Evolutionary conservation across 2,329 filamentous ascomycete species (phyloP).

Genomic region (Alternaria hordeiaustralica): DNA sequence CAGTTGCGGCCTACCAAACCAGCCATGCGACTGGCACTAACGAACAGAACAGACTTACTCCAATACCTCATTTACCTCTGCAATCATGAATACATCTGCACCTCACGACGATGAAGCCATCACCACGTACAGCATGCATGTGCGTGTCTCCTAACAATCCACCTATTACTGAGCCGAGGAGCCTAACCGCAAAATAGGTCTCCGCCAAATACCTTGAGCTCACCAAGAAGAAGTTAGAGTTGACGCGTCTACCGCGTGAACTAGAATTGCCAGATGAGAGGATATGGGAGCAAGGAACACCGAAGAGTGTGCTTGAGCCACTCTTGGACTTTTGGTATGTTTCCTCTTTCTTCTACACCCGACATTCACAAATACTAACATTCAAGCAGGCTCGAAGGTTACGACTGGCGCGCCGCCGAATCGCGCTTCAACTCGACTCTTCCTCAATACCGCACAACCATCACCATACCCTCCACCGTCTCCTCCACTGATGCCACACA

Average conservation of each 20-base stretch:
- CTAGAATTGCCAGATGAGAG: constrained; percentile 55
- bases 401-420: constrained; percentile 69
- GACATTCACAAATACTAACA: background rate
- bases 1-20: background rate
- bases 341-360: background rate
- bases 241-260: constrained; percentile 70
- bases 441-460: constrained; percentile 69
- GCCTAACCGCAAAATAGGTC: constrained; percentile 54
- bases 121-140: constrained; percentile 45
- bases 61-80: background rate
- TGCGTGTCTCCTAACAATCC: constrained; percentile 11
- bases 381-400: constrained; percentile 63
- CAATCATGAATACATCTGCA: constrained; percentile 2
- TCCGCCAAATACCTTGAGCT: constrained; percentile 71
- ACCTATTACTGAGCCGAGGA: background rate
- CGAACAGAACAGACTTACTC: background rate
- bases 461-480: constrained; percentile 46
- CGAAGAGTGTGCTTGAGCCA: constrained; percentile 68
- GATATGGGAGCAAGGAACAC: constrained; percentile 62
- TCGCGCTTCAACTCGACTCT: constrained; percentile 62
- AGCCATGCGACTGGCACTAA: background rate
- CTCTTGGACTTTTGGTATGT: constrained; percentile 68
- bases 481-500: constrained; percentile 24
- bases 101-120: constrained; percentile 25
- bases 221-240: constrained; percentile 70